These are phyloP conservation scores for Melaleuca quinquenervia DNA, from an alignment of 345 rosid species.

Conservation along the genomic window DNA sequence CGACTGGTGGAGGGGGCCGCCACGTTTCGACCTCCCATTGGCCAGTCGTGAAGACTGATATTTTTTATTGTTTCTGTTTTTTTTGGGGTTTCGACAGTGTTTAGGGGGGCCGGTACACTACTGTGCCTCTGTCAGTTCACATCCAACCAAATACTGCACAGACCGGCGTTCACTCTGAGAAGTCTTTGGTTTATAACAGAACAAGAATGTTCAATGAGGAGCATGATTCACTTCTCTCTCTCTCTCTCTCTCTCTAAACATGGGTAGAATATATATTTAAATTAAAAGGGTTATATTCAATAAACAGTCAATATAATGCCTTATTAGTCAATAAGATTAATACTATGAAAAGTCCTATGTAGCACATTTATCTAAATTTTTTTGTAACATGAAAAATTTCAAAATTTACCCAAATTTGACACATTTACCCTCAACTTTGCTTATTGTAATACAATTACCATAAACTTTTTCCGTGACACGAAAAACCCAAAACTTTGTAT, in stretches of 20 bases:
- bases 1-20: conserved; percentile 20
- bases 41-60: background rate
- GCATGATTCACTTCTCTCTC: background rate
- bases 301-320: rapidly evolving
- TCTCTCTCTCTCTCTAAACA: no score
- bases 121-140: background rate
- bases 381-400: no score
- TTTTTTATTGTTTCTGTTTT: background rate
- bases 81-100: background rate
- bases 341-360: no score
- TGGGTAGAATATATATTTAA: background rate
- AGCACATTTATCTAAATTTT: no score
- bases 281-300: background rate
- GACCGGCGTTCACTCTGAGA: background rate
- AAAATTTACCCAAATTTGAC: no score
- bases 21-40: conserved; percentile 25
- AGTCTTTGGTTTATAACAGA: background rate
- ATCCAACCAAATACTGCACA: background rate
- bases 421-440: no score
- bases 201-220: background rate
- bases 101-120: no score
- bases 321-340: no score
- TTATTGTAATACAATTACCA: no score
- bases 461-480: no score
- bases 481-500: no score